Evolutionary conservation across 2,329 filamentous ascomycete genomes (phyloP), one percentile per base, ranked within the genome.

Genomic region (Diplocarpon rosae): DNA sequence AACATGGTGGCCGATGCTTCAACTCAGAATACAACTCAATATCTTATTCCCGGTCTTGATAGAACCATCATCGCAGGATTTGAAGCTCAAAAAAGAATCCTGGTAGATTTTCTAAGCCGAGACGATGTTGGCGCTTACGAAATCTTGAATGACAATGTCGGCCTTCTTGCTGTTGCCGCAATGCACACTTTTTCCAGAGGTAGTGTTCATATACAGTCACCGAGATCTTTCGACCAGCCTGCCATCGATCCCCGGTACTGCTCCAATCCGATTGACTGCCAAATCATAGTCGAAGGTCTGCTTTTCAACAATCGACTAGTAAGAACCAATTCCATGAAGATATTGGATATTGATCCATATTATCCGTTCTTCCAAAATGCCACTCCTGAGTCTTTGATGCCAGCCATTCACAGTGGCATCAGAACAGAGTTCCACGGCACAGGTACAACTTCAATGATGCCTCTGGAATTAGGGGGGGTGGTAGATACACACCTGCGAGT

Each of bases 161-260:
- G 55, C 9, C 49, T 55, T 32, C 46, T 55, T 17, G 51, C 54
- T 31, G 49, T 56, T 15, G 45, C 55, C 1, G 61, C 72, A 37
- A 69, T 71, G 46, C 78, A 68, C 46, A 61, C 78, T 0, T 72
- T 76, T 56, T 75, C 72, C 1, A 69, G 75, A 1, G 78, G 78
- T 1, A 67, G 65, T 40, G 69, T 76, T 39, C 76, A 81, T 60
- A 75, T 80, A 48, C 56, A 60, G 5, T 63, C 64, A 1, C 46
- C 62, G 1, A 63, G 69, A 27, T 56, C 66, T 9, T 57, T 61
- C 9, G 63, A 64, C 2, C 51, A 62, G 11, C 67, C 70, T 0
- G 59, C 66, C 11, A 75, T 77, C 54, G 69, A 78, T 48, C 55
- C 53, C 16, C 52, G 54, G 9, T 56, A 52, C 27, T 54, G 50